Conservation (phyloP, 495 filamentous ascomycete genomes). For the Penicillium roqueforti region DNA sequence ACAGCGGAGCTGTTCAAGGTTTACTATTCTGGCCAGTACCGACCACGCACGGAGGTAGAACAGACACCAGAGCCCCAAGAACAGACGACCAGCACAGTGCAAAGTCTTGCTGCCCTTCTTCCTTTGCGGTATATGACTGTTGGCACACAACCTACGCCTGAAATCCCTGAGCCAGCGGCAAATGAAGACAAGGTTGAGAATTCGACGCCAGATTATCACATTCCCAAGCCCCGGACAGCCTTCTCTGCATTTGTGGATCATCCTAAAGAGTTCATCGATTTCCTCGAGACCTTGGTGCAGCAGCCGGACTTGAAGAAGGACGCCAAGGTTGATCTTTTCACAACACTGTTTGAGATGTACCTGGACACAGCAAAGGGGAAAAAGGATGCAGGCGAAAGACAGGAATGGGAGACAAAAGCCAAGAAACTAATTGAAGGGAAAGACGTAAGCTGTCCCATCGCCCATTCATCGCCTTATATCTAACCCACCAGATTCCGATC, state of each 20-base stretch:
- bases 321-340: constrained; percentile 84
- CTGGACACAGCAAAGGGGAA: constrained; percentile 78
- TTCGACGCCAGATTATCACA: constrained; percentile 31
- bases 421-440: constrained; percentile 76
- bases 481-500: constrained; percentile 61
- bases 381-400: constrained; percentile 59
- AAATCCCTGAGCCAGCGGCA: constrained; percentile 24
- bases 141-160: constrained; percentile 43
- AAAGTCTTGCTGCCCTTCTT: constrained; percentile 77
- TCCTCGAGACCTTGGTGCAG: constrained; percentile 78
- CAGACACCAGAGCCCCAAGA: constrained; percentile 47
- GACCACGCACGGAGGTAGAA: constrained; percentile 63
- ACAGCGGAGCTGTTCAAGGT: constrained; percentile 84
- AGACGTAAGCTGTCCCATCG: constrained; percentile 43
- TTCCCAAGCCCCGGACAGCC: constrained; percentile 79
- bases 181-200: constrained; percentile 26
- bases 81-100: constrained; percentile 65
- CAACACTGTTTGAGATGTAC: constrained; percentile 97
- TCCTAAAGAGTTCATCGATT: constrained; percentile 80
- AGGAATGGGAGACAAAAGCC: constrained; percentile 85
- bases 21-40: constrained; percentile 86
- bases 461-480: background rate
- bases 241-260: constrained; percentile 98
- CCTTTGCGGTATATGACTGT: constrained; percentile 81
- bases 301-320: constrained; percentile 60